phyloP scores from a whole-genome alignment of 148 eudicot genomes.

The Fallopia convolvulus region DNA sequence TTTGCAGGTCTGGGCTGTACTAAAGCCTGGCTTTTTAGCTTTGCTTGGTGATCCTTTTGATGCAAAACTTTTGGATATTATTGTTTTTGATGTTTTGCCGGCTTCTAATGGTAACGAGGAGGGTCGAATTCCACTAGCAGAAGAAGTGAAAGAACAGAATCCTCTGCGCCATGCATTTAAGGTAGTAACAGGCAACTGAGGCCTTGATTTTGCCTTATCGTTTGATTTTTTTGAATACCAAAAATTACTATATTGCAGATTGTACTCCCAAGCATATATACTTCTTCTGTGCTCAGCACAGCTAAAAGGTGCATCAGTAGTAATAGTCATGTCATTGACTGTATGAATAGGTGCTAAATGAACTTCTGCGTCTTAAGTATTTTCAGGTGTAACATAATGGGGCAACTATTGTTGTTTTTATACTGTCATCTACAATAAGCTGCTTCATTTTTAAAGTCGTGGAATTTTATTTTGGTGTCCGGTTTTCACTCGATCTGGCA shows the following conservation, averaged over 20 bases:
- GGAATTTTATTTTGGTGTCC: not conserved
- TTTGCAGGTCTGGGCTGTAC: conserved; percentile 84
- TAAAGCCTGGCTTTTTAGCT: conserved; percentile 44
- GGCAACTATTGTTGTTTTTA: not conserved
- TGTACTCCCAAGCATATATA: not conserved
- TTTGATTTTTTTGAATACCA: not conserved
- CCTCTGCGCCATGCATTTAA: conserved; percentile 90
- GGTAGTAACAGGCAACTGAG: conserved; percentile 26
- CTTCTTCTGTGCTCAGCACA: not conserved
- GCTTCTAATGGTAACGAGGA: conserved; percentile 82
- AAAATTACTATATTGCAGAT: not conserved
- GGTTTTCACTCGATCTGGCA: not conserved
- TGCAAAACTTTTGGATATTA: conserved; percentile 39
- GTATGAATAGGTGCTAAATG: not conserved
- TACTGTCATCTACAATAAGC: not conserved
- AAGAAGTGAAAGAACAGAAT: conserved; percentile 84
- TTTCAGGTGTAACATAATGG: not conserved
- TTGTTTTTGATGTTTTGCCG: conserved; percentile 46
- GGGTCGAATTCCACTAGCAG: conserved; percentile 71
- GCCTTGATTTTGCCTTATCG: not conserved
- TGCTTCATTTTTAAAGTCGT: not conserved
- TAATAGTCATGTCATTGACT: not conserved
- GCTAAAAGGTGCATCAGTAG: not conserved
- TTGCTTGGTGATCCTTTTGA: conserved; percentile 39
- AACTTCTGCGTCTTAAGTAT: not conserved